Percentiles rank a stretch among this genome's conserved stretches.
These are phyloP conservation scores for Clavispora santaluciae DNA, from an alignment of 805 yeast species.

Conservation along the genomic window DNA sequence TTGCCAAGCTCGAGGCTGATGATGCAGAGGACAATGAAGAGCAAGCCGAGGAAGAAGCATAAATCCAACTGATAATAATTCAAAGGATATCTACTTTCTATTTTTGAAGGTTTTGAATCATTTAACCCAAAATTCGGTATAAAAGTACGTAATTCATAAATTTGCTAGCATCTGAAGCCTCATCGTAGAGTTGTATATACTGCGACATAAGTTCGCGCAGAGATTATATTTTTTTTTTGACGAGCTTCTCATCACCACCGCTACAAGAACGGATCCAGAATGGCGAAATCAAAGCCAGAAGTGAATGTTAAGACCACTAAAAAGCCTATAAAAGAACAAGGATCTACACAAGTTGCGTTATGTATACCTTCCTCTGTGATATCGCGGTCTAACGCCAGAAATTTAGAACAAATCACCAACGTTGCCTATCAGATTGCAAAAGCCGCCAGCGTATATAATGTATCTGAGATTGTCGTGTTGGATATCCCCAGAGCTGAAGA, in stretches of 20 bases:
- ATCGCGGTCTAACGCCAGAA: slow-evolving; percentile 48
- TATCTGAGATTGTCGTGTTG: slow-evolving; percentile 69
- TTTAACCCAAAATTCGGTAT: slow-evolving; percentile 1
- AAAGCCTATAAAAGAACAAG: slow-evolving; percentile 24
- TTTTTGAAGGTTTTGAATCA: neutral
- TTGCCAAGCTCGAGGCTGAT: slow-evolving; percentile 59
- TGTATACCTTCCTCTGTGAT: slow-evolving; percentile 73
- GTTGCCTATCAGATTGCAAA: slow-evolving; percentile 76
- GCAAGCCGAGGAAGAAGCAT: slow-evolving; percentile 37
- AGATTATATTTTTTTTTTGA: neutral
- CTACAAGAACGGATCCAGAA: neutral
- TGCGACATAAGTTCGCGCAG: neutral
- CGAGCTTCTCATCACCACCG: neutral
- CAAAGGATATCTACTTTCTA: neutral
- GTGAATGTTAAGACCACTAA: slow-evolving; percentile 19
- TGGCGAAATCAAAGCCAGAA: slow-evolving; percentile 23
- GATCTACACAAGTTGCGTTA: slow-evolving; percentile 42
- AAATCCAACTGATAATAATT: neutral
- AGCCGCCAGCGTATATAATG: slow-evolving; percentile 62
- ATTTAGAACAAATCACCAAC: slow-evolving; percentile 68
- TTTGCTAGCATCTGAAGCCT: slow-evolving; percentile 1
- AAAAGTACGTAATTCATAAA: slow-evolving; percentile 3
- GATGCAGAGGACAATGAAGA: slow-evolving; percentile 23
- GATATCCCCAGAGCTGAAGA: slow-evolving; percentile 39
- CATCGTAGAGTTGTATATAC: neutral